Conservation (phyloP, 2,329 filamentous ascomycete species). For the Epichloe gansuensis region DNA sequence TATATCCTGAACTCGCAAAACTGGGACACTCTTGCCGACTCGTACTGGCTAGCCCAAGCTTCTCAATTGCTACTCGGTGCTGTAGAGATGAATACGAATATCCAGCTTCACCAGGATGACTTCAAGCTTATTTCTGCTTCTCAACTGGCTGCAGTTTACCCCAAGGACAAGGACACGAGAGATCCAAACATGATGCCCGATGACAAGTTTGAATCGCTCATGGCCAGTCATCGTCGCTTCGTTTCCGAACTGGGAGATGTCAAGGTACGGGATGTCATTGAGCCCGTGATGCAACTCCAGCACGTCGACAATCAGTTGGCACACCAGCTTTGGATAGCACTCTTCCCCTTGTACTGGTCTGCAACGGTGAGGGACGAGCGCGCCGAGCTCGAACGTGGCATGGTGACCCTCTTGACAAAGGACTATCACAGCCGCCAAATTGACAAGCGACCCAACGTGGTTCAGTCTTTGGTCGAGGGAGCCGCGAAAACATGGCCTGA, state of each 20-base stretch:
- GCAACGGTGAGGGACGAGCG: conserved; percentile 78
- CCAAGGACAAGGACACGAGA: conserved; percentile 59
- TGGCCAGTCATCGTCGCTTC: conserved; percentile 71
- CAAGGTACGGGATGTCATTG: conserved; percentile 75
- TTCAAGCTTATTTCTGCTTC: conserved; percentile 67
- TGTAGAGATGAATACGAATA: conserved; percentile 68
- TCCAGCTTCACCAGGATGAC: conserved; percentile 72
- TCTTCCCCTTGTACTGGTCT: conserved; percentile 93
- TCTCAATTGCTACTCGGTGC: conserved; percentile 86
- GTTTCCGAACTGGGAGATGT: conserved; percentile 72
- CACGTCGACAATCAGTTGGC: conserved; percentile 74
- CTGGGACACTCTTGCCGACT: conserved; percentile 90
- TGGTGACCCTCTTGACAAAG: conserved; percentile 83
- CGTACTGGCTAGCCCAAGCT: conserved; percentile 93
- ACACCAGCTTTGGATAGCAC: conserved; percentile 76
- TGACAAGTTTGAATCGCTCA: conserved; percentile 66
- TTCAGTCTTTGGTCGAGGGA: conserved; percentile 82
- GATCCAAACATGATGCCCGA: conserved; percentile 61
- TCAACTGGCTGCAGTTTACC: conserved; percentile 58
- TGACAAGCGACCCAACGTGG: conserved; percentile 88
- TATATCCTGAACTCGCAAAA: conserved; percentile 89
- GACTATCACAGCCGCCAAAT: conserved; percentile 93
- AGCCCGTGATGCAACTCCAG: conserved; percentile 83
- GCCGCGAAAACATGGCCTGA: conserved; percentile 72
- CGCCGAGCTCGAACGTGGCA: conserved; percentile 75